Conservation (phyloP, 352 stramenopile genomes). For the Phytophthora melonis region DNA sequence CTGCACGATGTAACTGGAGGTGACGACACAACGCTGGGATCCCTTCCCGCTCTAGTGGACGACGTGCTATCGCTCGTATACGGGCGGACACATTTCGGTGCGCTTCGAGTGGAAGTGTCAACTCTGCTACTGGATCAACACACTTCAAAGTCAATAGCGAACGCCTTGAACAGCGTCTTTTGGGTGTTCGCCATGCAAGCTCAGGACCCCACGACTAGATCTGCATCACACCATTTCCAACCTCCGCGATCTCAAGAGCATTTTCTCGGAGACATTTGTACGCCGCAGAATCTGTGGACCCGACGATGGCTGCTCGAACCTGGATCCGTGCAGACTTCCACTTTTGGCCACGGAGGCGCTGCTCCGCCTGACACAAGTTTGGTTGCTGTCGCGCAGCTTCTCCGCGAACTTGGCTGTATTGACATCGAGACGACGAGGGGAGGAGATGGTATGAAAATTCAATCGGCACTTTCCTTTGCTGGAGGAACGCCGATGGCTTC, state of each 20-base stretch:
- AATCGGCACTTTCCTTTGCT: slow-evolving; percentile 1
- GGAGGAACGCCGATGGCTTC: too few relatives aligned
- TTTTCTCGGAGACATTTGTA: not conserved
- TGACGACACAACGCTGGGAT: not conserved
- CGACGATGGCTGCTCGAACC: not conserved
- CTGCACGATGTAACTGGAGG: not conserved
- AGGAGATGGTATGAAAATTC: slow-evolving; percentile 2
- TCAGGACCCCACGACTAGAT: not conserved
- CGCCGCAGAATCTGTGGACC: not conserved
- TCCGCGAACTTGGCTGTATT: slow-evolving; percentile 10
- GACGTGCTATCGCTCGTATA: slow-evolving; percentile 40
- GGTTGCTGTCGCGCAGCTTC: not conserved
- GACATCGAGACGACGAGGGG: slow-evolving; percentile 1
- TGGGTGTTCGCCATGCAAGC: slow-evolving; percentile 13
- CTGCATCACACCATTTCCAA: not conserved
- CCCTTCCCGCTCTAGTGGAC: slow-evolving; percentile 33
- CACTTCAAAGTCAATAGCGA: not conserved
- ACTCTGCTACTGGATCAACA: slow-evolving; percentile 12
- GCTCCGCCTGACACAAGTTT: not conserved
- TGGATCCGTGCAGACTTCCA: not conserved
- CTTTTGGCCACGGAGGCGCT: not conserved
- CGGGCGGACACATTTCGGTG: slow-evolving; percentile 16
- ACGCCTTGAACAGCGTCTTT: slow-evolving; percentile 8
- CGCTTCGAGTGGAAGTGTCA: slow-evolving; percentile 17
- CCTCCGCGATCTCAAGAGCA: not conserved